Conservation (phyloP, 495 filamentous ascomycete genomes). For the Trichodelitschia bisporula region DNA sequence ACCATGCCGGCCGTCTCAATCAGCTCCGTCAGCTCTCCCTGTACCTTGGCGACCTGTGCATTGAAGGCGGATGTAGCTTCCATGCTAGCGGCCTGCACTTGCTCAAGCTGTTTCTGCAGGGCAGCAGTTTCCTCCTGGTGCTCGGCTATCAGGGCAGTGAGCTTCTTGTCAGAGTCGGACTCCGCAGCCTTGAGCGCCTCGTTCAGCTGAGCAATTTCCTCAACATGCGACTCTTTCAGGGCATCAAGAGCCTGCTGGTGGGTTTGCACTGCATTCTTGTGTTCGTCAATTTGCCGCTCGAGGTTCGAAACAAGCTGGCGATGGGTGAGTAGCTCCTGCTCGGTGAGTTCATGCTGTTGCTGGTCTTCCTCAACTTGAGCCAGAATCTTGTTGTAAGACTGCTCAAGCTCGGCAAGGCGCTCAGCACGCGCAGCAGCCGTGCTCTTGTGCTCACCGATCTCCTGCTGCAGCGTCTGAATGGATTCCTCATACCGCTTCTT, state of each 20-base stretch:
- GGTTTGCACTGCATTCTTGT: constrained; percentile 26
- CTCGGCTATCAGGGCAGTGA: constrained; percentile 17
- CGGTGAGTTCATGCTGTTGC: constrained; percentile 15
- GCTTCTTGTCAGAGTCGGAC: constrained; percentile 21
- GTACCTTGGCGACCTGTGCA: constrained; percentile 42
- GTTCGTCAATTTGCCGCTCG: constrained; percentile 22
- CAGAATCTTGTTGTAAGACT: constrained; percentile 19
- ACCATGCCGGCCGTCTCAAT: constrained; percentile 23
- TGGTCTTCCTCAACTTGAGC: constrained; percentile 25
- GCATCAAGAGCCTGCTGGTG: constrained; percentile 28
- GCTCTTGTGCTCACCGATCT: constrained; percentile 58
- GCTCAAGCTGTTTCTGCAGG: constrained; percentile 15
- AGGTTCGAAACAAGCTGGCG: constrained; percentile 19
- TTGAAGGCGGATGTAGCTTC: constrained; percentile 34
- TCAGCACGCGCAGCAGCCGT: constrained; percentile 19
- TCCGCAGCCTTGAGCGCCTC: constrained; percentile 17
- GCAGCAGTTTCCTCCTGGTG: constrained; percentile 2
- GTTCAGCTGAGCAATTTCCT: constrained; percentile 25
- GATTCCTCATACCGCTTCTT: constrained; percentile 34
- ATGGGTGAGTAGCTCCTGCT: constrained; percentile 19
- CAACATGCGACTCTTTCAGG: constrained; percentile 27
- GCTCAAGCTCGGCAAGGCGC: constrained; percentile 21
- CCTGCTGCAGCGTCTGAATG: constrained; percentile 38
- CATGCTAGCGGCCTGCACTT: constrained; percentile 21
- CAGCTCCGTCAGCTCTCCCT: constrained; percentile 40